Base-by-base conservation (phyloP, 345 rosid genomes). In the Mercurialis annua region DNA sequence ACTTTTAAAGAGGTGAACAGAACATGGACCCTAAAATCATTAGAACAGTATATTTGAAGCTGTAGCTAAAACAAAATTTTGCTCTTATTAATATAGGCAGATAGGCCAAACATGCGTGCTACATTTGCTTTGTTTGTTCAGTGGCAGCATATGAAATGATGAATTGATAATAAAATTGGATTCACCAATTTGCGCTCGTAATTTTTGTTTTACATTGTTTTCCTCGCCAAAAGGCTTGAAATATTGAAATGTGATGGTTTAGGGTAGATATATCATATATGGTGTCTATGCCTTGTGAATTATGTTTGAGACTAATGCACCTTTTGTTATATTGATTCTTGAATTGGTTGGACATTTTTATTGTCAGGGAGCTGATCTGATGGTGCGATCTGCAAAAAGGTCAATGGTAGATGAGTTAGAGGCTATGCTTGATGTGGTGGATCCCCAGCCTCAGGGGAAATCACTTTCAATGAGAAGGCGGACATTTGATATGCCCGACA, bases 391-490 rank as follows among this genome's bases (percentile, higher is more conserved):
- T 47, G 82, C 96, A 0, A 94, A 89, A 83, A 86, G 80, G 70
- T 84, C 93, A 4, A 91, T 94, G 93, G 81, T 91, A 63, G 95
- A 85, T 59, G 98, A 94, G 76, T 82, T 94, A 66, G 98, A 94
- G 82, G 88, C 92, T 24, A 89, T 91, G 95, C 83, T 94, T 11
- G 98, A 94, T 4, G 91, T 73, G 65, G 90, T 94, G 49, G 98
- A 94, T 57, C 96, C 99, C 29, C 92, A 91, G 62, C 94, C 97
- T 14, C 64, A 73, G 0, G 86, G 92, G 55, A 91, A 76, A 65
- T 77, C 78, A 12, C 83, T 87, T 61, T 90, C 97, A 42, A 81
- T 90, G 90, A 86, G 74, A 70, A 84, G 90, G 74, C 84, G 97
- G 77, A 83, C 96, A 27, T 94, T 94, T 21, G 93, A 89, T 75